Evolutionary conservation across 164 flowering plant species (phyloP).

Genomic region (Litsea cubeba): DNA sequence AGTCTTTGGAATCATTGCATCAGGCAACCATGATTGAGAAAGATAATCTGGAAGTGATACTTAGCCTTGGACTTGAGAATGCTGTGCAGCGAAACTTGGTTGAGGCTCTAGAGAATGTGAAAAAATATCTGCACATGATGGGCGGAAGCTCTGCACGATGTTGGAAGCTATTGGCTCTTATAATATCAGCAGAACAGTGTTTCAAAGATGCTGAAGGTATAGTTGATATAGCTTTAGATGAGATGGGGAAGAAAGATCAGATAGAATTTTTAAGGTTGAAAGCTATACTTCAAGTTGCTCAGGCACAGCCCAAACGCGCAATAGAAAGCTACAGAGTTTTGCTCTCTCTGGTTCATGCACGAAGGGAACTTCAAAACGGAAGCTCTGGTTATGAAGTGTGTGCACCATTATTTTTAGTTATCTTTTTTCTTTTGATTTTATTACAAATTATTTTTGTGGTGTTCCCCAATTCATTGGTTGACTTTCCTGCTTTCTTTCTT

Average conservation of each 20-base stretch:
- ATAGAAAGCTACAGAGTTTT: conserved; percentile 67
- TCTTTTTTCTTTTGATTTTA: background rate
- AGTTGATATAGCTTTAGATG: conserved; percentile 79
- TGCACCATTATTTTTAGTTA: background rate
- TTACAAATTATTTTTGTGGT: background rate
- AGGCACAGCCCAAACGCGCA: conserved; percentile 79
- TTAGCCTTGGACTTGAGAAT: conserved; percentile 63
- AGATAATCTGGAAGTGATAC: conserved; percentile 57
- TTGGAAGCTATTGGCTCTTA: conserved; percentile 69
- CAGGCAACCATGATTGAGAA: conserved; percentile 35
- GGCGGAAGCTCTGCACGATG: conserved; percentile 59
- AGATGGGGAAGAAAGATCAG: conserved; percentile 53
- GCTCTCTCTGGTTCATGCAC: conserved; percentile 67
- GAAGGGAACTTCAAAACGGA: conserved; percentile 30
- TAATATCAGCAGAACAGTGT: conserved; percentile 73
- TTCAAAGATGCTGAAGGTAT: conserved; percentile 73
- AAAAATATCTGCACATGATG: conserved; percentile 38
- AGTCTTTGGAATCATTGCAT: conserved; percentile 49
- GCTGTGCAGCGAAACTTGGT: conserved; percentile 70
- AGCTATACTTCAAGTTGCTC: conserved; percentile 73
- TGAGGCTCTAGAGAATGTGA: conserved; percentile 56
- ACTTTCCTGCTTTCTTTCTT: background rate
- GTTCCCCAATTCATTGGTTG: background rate
- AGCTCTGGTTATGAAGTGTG: conserved; percentile 40
- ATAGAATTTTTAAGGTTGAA: conserved; percentile 69